Evolutionary conservation across 2,329 filamentous ascomycete species (phyloP).

Genomic region (Fusarium pininemorale): DNA sequence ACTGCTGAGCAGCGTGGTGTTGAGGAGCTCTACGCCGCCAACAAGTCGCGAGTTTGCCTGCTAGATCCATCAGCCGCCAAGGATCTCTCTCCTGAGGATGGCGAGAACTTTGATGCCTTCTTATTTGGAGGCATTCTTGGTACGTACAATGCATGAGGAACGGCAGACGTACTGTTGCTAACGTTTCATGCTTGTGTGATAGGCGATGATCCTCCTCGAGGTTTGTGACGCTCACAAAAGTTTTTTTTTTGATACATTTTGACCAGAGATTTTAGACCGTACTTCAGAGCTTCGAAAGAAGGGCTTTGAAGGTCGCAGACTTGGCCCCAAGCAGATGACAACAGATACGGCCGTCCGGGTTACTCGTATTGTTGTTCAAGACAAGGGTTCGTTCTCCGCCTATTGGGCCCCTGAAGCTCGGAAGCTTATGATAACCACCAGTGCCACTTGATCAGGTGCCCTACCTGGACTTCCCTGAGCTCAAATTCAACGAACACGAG

Average conservation of each 20-base stretch:
- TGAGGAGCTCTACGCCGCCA: slow-evolving; percentile 79
- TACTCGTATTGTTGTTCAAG: slow-evolving; percentile 86
- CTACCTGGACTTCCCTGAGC: slow-evolving; percentile 88
- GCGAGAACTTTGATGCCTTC: slow-evolving; percentile 85
- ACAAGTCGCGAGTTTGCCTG: slow-evolving; percentile 83
- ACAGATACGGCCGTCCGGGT: slow-evolving; percentile 97
- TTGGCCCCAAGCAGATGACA: slow-evolving; percentile 97
- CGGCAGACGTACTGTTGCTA: slow-evolving; percentile 4
- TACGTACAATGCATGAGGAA: slow-evolving; percentile 52
- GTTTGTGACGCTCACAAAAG: slow-evolving; percentile 58
- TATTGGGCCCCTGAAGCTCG: not conserved
- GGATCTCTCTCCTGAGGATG: slow-evolving; percentile 86
- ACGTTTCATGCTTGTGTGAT: slow-evolving; percentile 18
- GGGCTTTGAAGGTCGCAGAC: slow-evolving; percentile 84
- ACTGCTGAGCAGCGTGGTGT: slow-evolving; percentile 80
- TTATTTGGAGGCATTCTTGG: slow-evolving; percentile 96
- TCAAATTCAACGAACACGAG: slow-evolving; percentile 90
- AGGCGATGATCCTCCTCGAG: slow-evolving; percentile 94
- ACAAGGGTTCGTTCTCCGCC: slow-evolving; percentile 69
- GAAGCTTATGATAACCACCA: slow-evolving; percentile 49
- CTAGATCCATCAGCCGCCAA: slow-evolving; percentile 85
- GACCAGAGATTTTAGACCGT: slow-evolving; percentile 69
- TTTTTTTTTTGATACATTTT: slow-evolving; percentile 6
- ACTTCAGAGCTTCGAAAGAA: slow-evolving; percentile 96
- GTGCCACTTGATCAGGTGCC: slow-evolving; percentile 80